A percentile compares a stretch with the other conserved stretches of the same genome.
Evolutionary conservation across 2,329 filamentous ascomycete genomes (phyloP).

Genomic region (Hypomyces rosellus): DNA sequence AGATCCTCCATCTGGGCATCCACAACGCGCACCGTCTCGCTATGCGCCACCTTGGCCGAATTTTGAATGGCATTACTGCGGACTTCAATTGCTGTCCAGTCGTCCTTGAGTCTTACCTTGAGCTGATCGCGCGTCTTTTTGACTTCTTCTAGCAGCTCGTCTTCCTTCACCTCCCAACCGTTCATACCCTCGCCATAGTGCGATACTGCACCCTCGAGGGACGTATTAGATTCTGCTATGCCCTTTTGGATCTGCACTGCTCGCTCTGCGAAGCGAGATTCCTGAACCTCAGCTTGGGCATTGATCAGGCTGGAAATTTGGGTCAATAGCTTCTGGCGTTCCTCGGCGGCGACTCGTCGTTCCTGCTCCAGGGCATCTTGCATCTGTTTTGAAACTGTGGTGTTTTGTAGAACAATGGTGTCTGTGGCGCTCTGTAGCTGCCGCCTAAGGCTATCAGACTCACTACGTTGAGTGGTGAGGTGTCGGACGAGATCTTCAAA

Average conservation of each 20-base stretch:
- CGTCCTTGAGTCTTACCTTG: constrained; percentile 76
- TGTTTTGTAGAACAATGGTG: constrained; percentile 61
- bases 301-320: constrained; percentile 76
- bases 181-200: constrained; percentile 68
- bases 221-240: constrained; percentile 55
- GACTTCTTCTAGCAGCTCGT: constrained; percentile 63
- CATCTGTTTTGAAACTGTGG: constrained; percentile 58
- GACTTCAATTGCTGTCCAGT: constrained; percentile 75
- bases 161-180: constrained; percentile 64
- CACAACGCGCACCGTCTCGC: constrained; percentile 83
- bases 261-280: constrained; percentile 60
- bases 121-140: constrained; percentile 68
- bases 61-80: constrained; percentile 78
- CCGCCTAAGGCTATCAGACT: constrained; percentile 65
- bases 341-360: constrained; percentile 61
- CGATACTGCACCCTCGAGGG: constrained; percentile 58
- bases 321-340: constrained; percentile 65
- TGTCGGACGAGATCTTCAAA: constrained; percentile 77
- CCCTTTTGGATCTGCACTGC: constrained; percentile 57
- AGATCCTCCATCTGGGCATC: constrained; percentile 84
- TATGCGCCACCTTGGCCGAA: constrained; percentile 80
- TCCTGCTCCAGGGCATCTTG: constrained; percentile 70
- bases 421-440: constrained; percentile 67
- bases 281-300: constrained; percentile 66
- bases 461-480: constrained; percentile 67